These are phyloP conservation scores for Rhizophagus prolifer DNA, from an alignment of 192 early-diverging fungal genomes.

Conservation along the genomic window DNA sequence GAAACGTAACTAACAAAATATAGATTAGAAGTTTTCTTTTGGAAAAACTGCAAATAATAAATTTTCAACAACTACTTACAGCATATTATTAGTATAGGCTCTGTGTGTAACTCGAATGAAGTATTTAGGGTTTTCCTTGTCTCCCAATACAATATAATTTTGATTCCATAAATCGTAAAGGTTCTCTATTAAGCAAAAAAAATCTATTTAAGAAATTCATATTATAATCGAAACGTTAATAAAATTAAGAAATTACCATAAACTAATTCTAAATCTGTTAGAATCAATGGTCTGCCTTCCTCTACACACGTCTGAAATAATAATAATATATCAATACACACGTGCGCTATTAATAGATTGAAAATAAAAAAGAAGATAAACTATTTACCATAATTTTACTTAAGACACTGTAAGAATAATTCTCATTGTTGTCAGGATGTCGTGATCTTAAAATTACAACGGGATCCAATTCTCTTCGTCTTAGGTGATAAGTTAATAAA, in stretches of 20 bases:
- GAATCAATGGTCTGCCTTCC: slow-evolving; percentile 22
- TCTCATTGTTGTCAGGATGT: slow-evolving; percentile 9
- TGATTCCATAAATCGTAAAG: slow-evolving; percentile 32
- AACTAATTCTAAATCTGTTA: slow-evolving; percentile 20
- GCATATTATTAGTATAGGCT: slow-evolving; percentile 26
- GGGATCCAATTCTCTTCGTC: not conserved
- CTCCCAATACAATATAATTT: slow-evolving; percentile 18
- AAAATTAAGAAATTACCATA: slow-evolving; percentile 2
- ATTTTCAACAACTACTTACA: not conserved
- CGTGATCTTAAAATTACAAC: slow-evolving; percentile 23
- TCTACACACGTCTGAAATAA: slow-evolving; percentile 24
- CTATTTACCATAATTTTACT: slow-evolving; percentile 14
- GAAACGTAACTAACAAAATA: not conserved
- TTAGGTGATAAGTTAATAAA: slow-evolving; percentile 9
- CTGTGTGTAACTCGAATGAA: slow-evolving; percentile 21
- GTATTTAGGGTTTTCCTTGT: slow-evolving; percentile 3
- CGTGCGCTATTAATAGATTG: no score
- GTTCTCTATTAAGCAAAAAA: not conserved
- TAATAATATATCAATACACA: not conserved
- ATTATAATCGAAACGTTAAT: not conserved
- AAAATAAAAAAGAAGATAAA: not conserved
- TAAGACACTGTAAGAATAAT: slow-evolving; percentile 13
- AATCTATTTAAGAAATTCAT: no score
- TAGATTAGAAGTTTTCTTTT: not conserved
- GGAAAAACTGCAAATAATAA: not conserved